phyloP scores from a whole-genome alignment of 768 basidiomycete species.

The Neoboletus brunneissimus region DNA sequence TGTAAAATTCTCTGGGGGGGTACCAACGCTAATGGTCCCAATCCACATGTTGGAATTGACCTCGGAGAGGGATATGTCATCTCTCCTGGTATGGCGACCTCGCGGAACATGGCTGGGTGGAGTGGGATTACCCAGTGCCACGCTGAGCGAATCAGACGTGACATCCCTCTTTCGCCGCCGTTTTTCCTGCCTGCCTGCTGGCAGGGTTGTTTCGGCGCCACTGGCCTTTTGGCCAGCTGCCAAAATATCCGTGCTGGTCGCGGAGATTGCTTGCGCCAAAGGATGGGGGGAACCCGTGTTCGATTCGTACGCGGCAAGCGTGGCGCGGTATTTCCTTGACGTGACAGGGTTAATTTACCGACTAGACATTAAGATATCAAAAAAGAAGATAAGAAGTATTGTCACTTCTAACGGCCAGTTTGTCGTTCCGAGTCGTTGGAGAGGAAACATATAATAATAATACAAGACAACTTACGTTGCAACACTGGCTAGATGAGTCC shows the following conservation, averaged over 20 bases:
- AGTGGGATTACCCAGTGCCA: neutral
- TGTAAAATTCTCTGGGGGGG: conserved; percentile 41
- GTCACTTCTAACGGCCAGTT: neutral
- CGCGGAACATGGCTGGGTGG: neutral
- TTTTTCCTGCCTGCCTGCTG: conserved; percentile 4
- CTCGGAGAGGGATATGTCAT: conserved; percentile 34
- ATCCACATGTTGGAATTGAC: conserved; percentile 43
- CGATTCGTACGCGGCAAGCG: conserved; percentile 42
- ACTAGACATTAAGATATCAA: neutral
- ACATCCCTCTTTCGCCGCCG: conserved; percentile 3
- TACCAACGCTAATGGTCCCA: conserved; percentile 46
- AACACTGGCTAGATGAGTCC: conserved; percentile 13
- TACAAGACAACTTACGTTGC: conserved; percentile 16
- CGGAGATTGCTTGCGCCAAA: conserved; percentile 14
- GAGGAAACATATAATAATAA: neutral
- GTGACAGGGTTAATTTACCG: neutral
- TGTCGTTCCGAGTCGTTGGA: neutral
- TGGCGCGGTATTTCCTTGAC: conserved; percentile 42
- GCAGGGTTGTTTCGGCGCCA: neutral
- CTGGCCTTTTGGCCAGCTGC: neutral
- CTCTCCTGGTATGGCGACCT: conserved; percentile 26
- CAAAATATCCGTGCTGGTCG: neutral
- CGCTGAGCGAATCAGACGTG: neutral
- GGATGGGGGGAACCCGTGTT: conserved; percentile 46
- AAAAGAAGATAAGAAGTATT: neutral